Base-by-base conservation (phyloP, 148 eudicot species). In the Camellia granthamiana region DNA sequence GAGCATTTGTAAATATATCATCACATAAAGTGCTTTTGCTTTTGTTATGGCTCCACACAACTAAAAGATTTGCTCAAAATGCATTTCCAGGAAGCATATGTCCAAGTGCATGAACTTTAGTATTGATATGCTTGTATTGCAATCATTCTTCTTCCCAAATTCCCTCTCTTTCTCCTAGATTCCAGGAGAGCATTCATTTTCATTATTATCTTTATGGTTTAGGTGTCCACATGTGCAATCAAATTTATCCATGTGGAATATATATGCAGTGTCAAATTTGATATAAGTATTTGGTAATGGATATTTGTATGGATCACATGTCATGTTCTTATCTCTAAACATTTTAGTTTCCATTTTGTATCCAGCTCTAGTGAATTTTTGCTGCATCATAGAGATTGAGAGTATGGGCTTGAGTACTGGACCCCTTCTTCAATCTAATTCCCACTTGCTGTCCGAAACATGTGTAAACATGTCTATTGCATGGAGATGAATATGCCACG, bases 191-290 rank as follows among this genome's bases (percentile, higher is more conserved):
- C 38, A 23, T 19, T 68, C 44, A 68, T 6, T 30, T 19, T 68
- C 72, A 68, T 44, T 23, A 69, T 9, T 0, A 13, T 70, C 10
- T 1, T 16, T 2, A 18, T 43, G 54, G 55, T 70, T 70, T 69
- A 14, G 44, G 10, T 70, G 19, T 70, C 49, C 19, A 43, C 74
- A 70, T 70, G 74, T 70, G 74, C 54, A 70, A 70, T 70, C 74
- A 70, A 70, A 70, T 70, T 7, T 15, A 70, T 19, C 74, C 74
- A 70, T 70, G 74, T 70, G 74, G n/a, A 44, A 70, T 4, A 69
- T 69, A 12, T 14, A 4, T 46, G 38, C 38, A 70, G 51, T 5
- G 49, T 70, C 52, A 70, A 43, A 11, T 43, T 46, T 12, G 16
- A 7, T 19, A 0, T 46, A 43, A 21, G 43, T 0, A 70, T 23